Evolutionary conservation across 1,139 yeast species (phyloP).

Genomic region (Hemisphaericaspora xylofermentans): DNA sequence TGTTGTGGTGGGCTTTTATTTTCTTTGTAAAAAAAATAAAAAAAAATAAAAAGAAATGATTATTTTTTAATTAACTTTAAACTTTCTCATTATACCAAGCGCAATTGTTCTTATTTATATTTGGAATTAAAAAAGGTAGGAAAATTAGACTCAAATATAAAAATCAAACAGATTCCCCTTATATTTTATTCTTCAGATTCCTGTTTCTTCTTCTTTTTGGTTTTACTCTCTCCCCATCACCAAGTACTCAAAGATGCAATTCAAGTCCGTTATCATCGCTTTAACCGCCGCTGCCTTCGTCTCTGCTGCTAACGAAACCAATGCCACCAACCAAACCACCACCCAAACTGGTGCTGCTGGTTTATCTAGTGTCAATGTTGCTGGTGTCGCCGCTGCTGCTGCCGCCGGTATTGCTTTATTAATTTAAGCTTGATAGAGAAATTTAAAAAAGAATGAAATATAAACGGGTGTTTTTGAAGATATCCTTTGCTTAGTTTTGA

Average conservation of each 20-base stretch:
- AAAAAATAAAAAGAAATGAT: neutral
- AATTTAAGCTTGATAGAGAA: conserved; percentile 26
- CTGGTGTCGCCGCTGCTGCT: conserved; percentile 43
- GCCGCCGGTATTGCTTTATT: conserved; percentile 49
- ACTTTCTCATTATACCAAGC: no score
- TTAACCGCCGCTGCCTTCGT: conserved; percentile 45
- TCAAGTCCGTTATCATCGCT: conserved; percentile 43
- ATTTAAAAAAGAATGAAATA: neutral
- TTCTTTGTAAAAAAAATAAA: neutral
- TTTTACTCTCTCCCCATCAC: neutral
- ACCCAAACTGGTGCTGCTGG: conserved; percentile 24
- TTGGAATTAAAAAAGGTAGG: no score
- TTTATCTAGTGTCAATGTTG: conserved; percentile 25
- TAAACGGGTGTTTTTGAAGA: neutral
- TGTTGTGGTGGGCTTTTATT: no score
- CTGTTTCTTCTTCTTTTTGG: conserved; percentile 1
- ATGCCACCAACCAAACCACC: conserved; percentile 23
- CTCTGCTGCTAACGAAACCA: conserved; percentile 37
- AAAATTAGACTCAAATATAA: neutral
- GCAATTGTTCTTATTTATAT: no score
- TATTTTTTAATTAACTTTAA: neutral
- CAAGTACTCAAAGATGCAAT: conserved; percentile 34
- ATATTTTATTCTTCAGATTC: neutral
- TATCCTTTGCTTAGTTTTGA: neutral
- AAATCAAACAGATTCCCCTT: neutral